These are phyloP conservation scores for Viola pubescens DNA, from an alignment of 441 rosid genomes.

Conservation along the genomic window DNA sequence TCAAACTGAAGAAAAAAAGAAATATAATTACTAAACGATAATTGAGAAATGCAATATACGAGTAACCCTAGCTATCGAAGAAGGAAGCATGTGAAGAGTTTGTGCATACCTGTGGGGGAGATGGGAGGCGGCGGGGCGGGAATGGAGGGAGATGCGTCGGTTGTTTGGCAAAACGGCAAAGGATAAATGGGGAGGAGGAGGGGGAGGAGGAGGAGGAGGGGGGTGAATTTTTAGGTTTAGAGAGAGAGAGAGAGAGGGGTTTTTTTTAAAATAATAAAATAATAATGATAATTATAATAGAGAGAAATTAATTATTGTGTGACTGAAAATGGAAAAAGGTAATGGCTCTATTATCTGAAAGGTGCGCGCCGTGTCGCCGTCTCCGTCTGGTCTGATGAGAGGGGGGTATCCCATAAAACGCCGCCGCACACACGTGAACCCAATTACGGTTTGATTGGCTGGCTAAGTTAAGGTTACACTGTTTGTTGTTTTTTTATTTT, in stretches of 20 bases:
- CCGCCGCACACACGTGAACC: conserved; percentile 22
- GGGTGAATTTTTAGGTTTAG: conserved; percentile 19
- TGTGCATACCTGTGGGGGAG: neutral
- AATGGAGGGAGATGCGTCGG: conserved; percentile 11
- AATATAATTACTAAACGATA: neutral
- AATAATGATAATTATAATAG: neutral
- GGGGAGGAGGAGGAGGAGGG: too few species aligned
- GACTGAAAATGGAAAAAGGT: neutral
- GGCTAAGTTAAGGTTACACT: neutral
- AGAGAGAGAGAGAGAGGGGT: conserved; percentile 20
- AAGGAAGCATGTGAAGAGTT: neutral
- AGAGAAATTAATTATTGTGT: neutral
- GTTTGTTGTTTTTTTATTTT: too few species aligned
- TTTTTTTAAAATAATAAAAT: neutral
- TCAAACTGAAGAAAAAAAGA: neutral
- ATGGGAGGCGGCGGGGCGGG: neutral
- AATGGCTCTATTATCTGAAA: neutral
- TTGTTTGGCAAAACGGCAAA: neutral
- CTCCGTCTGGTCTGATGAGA: conserved; percentile 16
- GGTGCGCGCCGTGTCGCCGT: conserved; percentile 26
- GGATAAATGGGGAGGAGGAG: conserved; percentile 10
- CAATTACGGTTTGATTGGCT: neutral
- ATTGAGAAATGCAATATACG: neutral
- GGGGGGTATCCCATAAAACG: conserved; percentile 19
- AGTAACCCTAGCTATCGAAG: neutral